Evolutionary conservation across 2,329 filamentous ascomycete genomes (phyloP).

Genomic region (Colletotrichum graminicola): DNA sequence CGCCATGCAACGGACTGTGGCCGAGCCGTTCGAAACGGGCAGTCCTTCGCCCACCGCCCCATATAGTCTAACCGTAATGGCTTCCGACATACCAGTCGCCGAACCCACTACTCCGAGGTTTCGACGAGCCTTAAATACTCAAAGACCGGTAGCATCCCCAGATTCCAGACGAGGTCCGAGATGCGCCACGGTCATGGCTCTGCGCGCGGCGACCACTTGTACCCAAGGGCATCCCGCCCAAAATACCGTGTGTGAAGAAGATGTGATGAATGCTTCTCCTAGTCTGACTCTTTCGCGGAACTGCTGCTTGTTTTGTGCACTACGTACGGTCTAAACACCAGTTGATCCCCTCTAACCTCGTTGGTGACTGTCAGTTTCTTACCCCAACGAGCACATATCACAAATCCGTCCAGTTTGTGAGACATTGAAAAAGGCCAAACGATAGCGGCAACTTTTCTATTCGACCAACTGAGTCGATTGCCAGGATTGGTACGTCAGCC

Average conservation of each 20-base stretch:
- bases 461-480: not conserved
- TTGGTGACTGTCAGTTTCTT: not conserved
- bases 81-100: slow-evolving; percentile 1
- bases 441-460: not conserved
- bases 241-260: slow-evolving; percentile 5
- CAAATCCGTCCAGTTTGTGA: not conserved
- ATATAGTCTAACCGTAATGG: slow-evolving; percentile 17
- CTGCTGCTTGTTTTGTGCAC: not conserved
- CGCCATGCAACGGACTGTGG: slow-evolving; percentile 25
- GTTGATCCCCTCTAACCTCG: not conserved
- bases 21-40: slow-evolving; percentile 17
- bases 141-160: slow-evolving; percentile 11
- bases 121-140: slow-evolving; percentile 31
- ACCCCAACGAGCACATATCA: not conserved
- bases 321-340: slow-evolving; percentile 9
- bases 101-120: slow-evolving; percentile 37
- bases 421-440: not conserved
- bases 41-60: slow-evolving; percentile 30
- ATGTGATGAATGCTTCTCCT: not conserved
- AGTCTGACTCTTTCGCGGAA: not conserved
- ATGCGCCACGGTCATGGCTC: slow-evolving; percentile 15
- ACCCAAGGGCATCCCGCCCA: slow-evolving; percentile 1
- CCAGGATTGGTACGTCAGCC: not conserved
- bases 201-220: slow-evolving; percentile 24
- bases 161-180: slow-evolving; percentile 30